A percentile compares a stretch with the other conserved stretches of the same genome.
Evolutionary conservation across 2,329 filamentous ascomycete species (phyloP).

Genomic region (Clonostachys sp.): DNA sequence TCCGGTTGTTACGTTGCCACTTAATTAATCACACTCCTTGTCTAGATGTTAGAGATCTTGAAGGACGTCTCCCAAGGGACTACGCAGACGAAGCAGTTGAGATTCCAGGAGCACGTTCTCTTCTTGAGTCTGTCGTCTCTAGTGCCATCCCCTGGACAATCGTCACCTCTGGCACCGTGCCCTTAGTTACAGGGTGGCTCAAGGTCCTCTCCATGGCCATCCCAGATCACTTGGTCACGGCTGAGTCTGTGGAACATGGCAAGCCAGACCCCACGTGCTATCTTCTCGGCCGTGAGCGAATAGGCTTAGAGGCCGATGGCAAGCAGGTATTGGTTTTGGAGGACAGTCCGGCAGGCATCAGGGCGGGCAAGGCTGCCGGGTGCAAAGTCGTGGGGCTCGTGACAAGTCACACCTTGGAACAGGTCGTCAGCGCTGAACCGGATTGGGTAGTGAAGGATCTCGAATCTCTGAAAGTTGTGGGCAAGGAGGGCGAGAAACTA

Average conservation of each 20-base stretch:
- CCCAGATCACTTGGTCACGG: constrained; percentile 65
- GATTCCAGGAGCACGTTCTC: constrained; percentile 73
- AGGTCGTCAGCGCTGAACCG: constrained; percentile 71
- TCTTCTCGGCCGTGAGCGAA: constrained; percentile 57
- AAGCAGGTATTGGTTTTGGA: constrained; percentile 72
- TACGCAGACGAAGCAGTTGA: constrained; percentile 77
- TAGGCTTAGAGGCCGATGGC: constrained; percentile 44
- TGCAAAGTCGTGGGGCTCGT: constrained; percentile 81
- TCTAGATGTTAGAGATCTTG: constrained; percentile 72
- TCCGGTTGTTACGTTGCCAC: not conserved
- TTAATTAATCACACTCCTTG: not conserved
- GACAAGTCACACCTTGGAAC: constrained; percentile 73
- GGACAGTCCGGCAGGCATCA: constrained; percentile 83
- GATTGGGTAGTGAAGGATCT: constrained; percentile 86
- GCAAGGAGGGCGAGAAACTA: constrained; percentile 51
- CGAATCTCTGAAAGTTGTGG: constrained; percentile 63
- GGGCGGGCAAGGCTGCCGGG: constrained; percentile 77
- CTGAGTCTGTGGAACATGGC: constrained; percentile 69
- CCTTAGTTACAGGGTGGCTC: constrained; percentile 70
- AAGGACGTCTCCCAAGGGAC: constrained; percentile 70
- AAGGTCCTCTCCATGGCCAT: constrained; percentile 58
- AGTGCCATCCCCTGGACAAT: constrained; percentile 75
- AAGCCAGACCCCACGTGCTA: constrained; percentile 79
- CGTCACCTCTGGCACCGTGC: constrained; percentile 68
- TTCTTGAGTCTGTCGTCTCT: constrained; percentile 64